Percentiles rank a stretch among this genome's conserved stretches.
phyloP scores from a whole-genome alignment of 1,139 yeast species.

The Yamadazyma sp. region DNA sequence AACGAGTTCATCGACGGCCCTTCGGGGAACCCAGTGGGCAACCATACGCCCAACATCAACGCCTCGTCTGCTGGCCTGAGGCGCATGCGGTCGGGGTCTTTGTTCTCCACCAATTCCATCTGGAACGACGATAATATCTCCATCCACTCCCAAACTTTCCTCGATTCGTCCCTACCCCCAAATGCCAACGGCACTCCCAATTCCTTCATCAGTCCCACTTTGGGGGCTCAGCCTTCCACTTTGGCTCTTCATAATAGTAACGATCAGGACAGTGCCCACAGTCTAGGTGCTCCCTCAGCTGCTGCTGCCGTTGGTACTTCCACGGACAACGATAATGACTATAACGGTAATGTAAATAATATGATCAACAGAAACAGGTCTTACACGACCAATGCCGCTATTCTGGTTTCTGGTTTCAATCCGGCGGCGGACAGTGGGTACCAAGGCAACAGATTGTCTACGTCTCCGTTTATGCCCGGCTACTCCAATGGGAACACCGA shows the following conservation, averaged over 20 bases:
- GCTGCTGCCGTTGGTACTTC: neutral
- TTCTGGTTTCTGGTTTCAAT: constrained; percentile 17
- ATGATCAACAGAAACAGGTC: constrained; percentile 39
- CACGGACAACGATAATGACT: constrained; percentile 7
- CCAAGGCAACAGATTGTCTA: constrained; percentile 7
- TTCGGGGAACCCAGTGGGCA: neutral
- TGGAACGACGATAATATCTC: constrained; percentile 45
- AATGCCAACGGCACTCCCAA: constrained; percentile 12
- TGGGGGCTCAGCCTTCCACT: constrained; percentile 26
- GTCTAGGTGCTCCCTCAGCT: neutral
- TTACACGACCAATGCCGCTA: constrained; percentile 48
- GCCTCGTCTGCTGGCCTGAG: constrained; percentile 9
- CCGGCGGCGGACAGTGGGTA: constrained; percentile 1
- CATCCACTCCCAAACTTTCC: constrained; percentile 8
- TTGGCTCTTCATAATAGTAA: constrained; percentile 9
- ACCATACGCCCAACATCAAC: neutral
- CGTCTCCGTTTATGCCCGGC: constrained; percentile 16
- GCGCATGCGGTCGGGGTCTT: constrained; percentile 45
- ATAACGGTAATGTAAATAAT: constrained; percentile 4
- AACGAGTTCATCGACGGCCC: constrained; percentile 6
- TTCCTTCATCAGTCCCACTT: constrained; percentile 32
- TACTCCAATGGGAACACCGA: constrained; percentile 20
- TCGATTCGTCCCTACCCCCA: constrained; percentile 1
- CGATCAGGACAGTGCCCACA: constrained; percentile 6
- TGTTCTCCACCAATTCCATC: constrained; percentile 45